Base-by-base conservation (phyloP, 2,329 filamentous ascomycete genomes). In the Penicillium aurantiogriseum region DNA sequence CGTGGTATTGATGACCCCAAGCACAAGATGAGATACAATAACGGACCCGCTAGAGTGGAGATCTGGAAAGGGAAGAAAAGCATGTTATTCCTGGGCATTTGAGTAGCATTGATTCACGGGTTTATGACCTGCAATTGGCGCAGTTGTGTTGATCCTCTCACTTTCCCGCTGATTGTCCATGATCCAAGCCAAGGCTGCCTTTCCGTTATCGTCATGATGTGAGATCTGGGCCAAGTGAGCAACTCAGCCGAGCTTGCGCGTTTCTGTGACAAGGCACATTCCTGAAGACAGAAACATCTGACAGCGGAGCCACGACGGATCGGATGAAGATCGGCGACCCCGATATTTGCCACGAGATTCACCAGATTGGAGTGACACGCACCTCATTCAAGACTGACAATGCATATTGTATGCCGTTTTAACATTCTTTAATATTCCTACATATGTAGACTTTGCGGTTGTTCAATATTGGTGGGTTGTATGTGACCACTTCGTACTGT, bases 251-350 rank as follows among this genome's bases (percentile, higher is more conserved):
- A 51, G 49, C 51, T 63, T 58, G 60, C 51, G 58, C 17, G 52
- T 54, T 52, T 42, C 29, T 17, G 25, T 58, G 51, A 40, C n/a
- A 52, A 54, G 51, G 49, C 27, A 47, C 62, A 65, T 65, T 67
- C 62, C 55, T 51, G 19, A 27, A 33, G 35, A 54, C 55, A 58
- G 55, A 51, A 47, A 39, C 50, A 61, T 60, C 50, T 65, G 56
- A 56, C 52, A 57, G 54, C 23, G 35, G 47, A 51, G 15, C 27
- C 33, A 8, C 23, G 63, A 65, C 63, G 64, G 58, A 66, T 63
- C 19, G 17, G 60, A 48, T 15, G 33, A 63, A 36, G 60, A 67
- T 65, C 63, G 27, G 15, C 51, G 23, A 29, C 49, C 43, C 36
- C 45, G 54, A 57, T 48, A 27, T 57, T 27, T 42, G 45, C 44